Evolutionary conservation across 225 moss, liverwort and hornwort genomes (phyloP).

Genomic region (Lunularia cruciata): DNA sequence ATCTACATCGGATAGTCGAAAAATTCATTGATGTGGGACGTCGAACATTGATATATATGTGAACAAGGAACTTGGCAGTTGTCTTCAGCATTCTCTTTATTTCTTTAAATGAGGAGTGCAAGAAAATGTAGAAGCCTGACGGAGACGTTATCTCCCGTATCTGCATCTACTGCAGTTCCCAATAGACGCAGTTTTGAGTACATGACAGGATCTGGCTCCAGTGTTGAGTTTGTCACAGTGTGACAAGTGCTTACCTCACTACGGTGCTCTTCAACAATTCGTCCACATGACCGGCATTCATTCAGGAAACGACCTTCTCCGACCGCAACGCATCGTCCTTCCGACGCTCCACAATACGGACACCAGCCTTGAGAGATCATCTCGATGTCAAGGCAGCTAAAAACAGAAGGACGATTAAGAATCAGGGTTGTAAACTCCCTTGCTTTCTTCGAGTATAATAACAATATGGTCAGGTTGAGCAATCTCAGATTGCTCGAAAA

Average conservation of each 20-base stretch:
- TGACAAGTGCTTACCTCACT: slow-evolving; percentile 32
- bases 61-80: not conserved
- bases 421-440: too few relatives aligned
- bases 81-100: not conserved
- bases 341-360: slow-evolving; percentile 48
- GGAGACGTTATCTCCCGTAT: too few relatives aligned
- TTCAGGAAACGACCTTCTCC: slow-evolving; percentile 51
- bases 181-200: not conserved
- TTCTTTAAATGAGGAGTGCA: not conserved
- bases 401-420: too few relatives aligned
- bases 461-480: too few relatives aligned
- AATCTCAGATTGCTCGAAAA: too few relatives aligned
- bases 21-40: too few relatives aligned
- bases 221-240: not conserved
- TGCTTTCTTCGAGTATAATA: too few relatives aligned
- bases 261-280: slow-evolving; percentile 52
- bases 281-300: slow-evolving; percentile 53
- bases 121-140: not conserved
- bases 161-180: not conserved
- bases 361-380: slow-evolving; percentile 47
- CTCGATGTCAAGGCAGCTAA: not conserved
- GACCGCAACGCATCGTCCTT: slow-evolving; percentile 41
- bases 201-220: too few relatives aligned
- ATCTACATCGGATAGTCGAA: too few relatives aligned
- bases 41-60: too few relatives aligned